Conservation (phyloP, 768 basidiomycete species). For the Chalciporus sphaerocephalus region DNA sequence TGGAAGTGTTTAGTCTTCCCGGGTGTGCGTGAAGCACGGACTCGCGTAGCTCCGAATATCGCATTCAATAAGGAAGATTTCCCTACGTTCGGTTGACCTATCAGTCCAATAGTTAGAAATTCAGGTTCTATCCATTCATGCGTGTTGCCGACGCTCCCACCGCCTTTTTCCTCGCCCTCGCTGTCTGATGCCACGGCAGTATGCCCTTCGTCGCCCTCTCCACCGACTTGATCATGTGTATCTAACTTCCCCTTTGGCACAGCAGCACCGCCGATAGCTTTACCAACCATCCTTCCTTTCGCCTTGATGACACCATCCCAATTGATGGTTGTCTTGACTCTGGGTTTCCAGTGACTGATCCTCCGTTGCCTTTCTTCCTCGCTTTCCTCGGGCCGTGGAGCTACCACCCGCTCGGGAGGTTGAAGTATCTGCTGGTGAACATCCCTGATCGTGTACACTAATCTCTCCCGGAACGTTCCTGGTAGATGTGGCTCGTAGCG, state of each 20-base stretch:
- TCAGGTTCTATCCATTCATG: constrained; percentile 42
- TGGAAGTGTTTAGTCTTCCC: constrained; percentile 98
- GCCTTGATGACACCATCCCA: constrained; percentile 63
- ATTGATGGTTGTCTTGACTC: constrained; percentile 61
- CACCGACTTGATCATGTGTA: constrained; percentile 1
- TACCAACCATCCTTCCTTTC: constrained; percentile 42
- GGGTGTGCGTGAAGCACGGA: constrained; percentile 79
- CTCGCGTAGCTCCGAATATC: constrained; percentile 72
- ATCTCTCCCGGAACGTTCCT: constrained; percentile 52
- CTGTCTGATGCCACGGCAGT: constrained; percentile 5
- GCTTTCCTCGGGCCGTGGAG: constrained; percentile 36
- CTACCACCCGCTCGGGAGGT: constrained; percentile 56
- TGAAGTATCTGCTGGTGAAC: constrained; percentile 64
- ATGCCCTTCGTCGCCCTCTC: constrained; percentile 21
- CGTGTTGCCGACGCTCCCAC: constrained; percentile 10
- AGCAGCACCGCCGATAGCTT: constrained; percentile 40
- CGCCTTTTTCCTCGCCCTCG: constrained; percentile 15
- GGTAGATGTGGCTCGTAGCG: constrained; percentile 67
- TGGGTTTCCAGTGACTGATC: constrained; percentile 59
- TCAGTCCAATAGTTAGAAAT: constrained; percentile 74
- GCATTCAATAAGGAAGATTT: constrained; percentile 93
- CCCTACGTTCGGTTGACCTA: constrained; percentile 94
- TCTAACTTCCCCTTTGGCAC: constrained; percentile 28
- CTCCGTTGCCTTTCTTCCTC: constrained; percentile 43
- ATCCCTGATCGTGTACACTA: constrained; percentile 61